Evolutionary conservation across 352 stramenopile genomes (phyloP).

Genomic region (Phytophthora ramorum): DNA sequence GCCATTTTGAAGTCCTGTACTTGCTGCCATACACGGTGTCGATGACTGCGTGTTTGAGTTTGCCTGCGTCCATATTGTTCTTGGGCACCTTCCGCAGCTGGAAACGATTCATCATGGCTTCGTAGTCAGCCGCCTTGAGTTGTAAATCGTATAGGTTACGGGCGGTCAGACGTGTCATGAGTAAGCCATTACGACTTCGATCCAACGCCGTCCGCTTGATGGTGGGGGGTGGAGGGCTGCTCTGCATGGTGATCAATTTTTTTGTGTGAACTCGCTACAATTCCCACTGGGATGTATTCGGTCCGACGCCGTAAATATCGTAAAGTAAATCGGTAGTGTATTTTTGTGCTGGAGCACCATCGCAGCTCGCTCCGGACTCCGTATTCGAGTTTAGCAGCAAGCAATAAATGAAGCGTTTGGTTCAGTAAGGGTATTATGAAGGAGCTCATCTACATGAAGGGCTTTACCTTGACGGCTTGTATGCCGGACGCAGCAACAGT

Average conservation of each 20-base stretch:
- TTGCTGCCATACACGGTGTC: not conserved
- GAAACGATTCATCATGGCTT: slow-evolving; percentile 40
- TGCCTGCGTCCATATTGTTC: slow-evolving; percentile 30
- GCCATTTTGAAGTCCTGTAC: not conserved
- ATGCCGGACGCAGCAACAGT: too few species aligned
- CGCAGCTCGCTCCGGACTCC: too few species aligned
- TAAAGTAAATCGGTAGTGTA: too few species aligned
- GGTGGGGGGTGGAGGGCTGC: not conserved
- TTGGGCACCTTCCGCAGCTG: slow-evolving; percentile 21
- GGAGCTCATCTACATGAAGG: too few species aligned
- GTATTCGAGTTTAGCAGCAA: too few species aligned
- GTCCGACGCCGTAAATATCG: not conserved
- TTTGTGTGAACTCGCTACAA: not conserved
- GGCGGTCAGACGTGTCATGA: not conserved
- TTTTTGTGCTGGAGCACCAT: too few species aligned
- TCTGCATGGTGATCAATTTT: not conserved
- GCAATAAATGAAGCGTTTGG: too few species aligned
- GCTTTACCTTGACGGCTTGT: too few species aligned
- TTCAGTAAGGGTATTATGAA: too few species aligned
- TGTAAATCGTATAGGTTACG: slow-evolving; percentile 15
- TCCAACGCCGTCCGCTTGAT: not conserved
- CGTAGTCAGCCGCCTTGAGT: slow-evolving; percentile 8
- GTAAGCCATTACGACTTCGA: not conserved
- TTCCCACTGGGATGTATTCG: not conserved
- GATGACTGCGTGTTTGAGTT: not conserved